phyloP scores from a whole-genome alignment of 768 basidiomycete species.

The Gelatoporia subvermispora region DNA sequence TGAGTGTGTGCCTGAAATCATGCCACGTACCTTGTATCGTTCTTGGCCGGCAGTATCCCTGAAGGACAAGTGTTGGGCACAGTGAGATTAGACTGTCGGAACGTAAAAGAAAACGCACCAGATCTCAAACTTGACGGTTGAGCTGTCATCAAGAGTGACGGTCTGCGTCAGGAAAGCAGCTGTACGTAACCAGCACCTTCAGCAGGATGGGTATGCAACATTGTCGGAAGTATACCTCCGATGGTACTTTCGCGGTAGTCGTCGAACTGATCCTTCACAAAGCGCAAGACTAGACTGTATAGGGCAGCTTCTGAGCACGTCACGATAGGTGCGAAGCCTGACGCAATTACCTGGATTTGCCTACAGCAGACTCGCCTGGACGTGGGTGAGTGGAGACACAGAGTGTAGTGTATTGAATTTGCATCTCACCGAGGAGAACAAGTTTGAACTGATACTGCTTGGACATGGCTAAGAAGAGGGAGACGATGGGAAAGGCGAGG shows the following conservation, averaged over 20 bases:
- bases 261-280: slow-evolving; percentile 95
- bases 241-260: slow-evolving; percentile 95
- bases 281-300: slow-evolving; percentile 82
- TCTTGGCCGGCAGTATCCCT: slow-evolving; percentile 98
- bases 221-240: slow-evolving; percentile 50
- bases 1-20: slow-evolving; percentile 11
- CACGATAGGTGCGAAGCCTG: slow-evolving; percentile 23
- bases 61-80: background rate
- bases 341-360: slow-evolving; percentile 76
- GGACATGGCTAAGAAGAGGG: slow-evolving; percentile 56
- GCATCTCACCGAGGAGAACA: slow-evolving; percentile 78
- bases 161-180: slow-evolving; percentile 99
- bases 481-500: slow-evolving; percentile 6
- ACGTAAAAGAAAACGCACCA: slow-evolving; percentile 52
- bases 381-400: slow-evolving; percentile 6
- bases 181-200: slow-evolving; percentile 22
- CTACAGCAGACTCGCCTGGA: slow-evolving; percentile 93
- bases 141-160: slow-evolving; percentile 82
- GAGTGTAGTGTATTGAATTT: background rate
- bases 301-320: slow-evolving; percentile 11
- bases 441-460: slow-evolving; percentile 95
- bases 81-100: slow-evolving; percentile 7
- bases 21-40: slow-evolving; percentile 67
- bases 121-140: slow-evolving; percentile 96
- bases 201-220: slow-evolving; percentile 7